Percentiles rank a stretch among this genome's conserved stretches.
These are phyloP conservation scores for Phallus indusiatus DNA, from an alignment of 768 basidiomycete species.

Conservation along the genomic window DNA sequence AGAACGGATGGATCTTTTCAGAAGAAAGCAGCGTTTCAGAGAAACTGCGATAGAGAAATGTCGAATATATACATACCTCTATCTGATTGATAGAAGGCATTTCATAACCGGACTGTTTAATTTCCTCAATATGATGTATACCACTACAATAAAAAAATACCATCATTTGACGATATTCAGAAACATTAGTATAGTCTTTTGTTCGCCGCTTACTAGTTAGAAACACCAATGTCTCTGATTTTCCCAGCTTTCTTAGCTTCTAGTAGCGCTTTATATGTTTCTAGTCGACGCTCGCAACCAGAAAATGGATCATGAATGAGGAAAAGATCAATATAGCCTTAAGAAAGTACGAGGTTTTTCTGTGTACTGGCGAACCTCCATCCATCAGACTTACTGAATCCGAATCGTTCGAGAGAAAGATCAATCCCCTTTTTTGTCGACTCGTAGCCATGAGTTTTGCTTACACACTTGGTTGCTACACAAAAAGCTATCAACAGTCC, in stretches of 20 bases:
- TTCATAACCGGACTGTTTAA: conserved; percentile 13
- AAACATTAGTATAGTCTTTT: no score
- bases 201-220: conserved; percentile 17
- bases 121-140: conserved; percentile 15
- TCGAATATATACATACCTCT: conserved; percentile 11
- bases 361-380: background rate
- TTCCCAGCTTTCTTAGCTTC: conserved; percentile 15
- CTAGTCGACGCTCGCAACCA: conserved; percentile 17
- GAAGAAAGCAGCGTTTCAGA: no score
- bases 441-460: conserved; percentile 14
- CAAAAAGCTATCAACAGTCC: background rate
- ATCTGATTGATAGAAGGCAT: conserved; percentile 19
- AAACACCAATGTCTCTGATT: conserved; percentile 18
- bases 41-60: no score
- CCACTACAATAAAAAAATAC: conserved; percentile 8
- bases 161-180: background rate
- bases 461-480: conserved; percentile 18
- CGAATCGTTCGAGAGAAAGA: conserved; percentile 14
- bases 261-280: conserved; percentile 19
- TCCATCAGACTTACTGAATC: conserved; percentile 15
- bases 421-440: conserved; percentile 12
- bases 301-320: conserved; percentile 22
- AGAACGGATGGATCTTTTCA: conserved; percentile 73
- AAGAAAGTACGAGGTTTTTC: background rate
- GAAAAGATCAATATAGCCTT: conserved; percentile 23